phyloP scores from a whole-genome alignment of 2,329 filamentous ascomycete genomes.

The Pseudogymnoascus sp. region DNA sequence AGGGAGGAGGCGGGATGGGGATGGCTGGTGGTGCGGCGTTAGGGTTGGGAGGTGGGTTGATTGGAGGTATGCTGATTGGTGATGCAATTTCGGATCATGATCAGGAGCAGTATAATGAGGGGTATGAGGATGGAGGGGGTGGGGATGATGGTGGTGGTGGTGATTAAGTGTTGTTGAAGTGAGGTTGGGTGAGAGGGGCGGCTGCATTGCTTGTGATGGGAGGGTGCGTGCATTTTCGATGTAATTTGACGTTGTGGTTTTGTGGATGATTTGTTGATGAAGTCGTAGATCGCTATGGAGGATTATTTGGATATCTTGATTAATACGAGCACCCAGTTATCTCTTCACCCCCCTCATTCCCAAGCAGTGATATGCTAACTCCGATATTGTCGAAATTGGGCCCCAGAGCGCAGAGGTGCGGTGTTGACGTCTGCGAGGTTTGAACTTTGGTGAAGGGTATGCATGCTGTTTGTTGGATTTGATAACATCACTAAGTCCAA shows the following conservation, averaged over 20 bases:
- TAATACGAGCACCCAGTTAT: neutral
- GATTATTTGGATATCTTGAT: neutral
- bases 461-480: too few relatives aligned
- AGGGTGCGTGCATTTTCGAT: neutral
- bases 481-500: too few relatives aligned
- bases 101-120: constrained; percentile 48
- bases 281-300: neutral
- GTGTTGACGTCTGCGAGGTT: too few relatives aligned
- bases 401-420: too few relatives aligned
- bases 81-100: constrained; percentile 57
- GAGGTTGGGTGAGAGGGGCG: neutral
- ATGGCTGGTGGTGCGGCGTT: constrained; percentile 65
- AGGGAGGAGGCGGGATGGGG: constrained; percentile 52
- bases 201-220: neutral
- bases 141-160: constrained; percentile 14
- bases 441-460: too few relatives aligned
- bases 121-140: constrained; percentile 26
- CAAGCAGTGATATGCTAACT: neutral
- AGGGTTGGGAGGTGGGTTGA: constrained; percentile 70
- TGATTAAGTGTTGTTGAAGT: neutral
- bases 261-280: neutral
- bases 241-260: neutral
- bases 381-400: neutral
- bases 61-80: constrained; percentile 68
- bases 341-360: neutral